Evolutionary conservation across 768 basidiomycete species (phyloP), one percentile per base, ranked within the genome.

Genomic region (Mrakia gelida): DNA sequence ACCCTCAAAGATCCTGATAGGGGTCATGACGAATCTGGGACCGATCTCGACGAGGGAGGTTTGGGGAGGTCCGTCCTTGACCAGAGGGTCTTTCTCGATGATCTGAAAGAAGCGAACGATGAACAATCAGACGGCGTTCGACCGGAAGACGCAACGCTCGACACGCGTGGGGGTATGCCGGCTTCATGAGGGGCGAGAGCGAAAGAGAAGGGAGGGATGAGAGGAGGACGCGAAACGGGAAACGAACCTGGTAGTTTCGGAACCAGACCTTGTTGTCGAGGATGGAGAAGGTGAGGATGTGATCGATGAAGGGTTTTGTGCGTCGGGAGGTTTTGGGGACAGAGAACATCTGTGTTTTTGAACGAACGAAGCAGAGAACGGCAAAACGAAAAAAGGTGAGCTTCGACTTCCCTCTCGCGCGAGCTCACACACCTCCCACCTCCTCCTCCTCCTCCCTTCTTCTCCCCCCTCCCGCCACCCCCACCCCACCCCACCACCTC

Each of bases 181-280:
- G n/a, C n/a, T n/a, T n/a, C n/a, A n/a, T n/a, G 54, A 7, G 2
- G 54, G 2, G 23, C 9, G 23, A 56, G 5, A 26, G 10, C 26
- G 23, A 56, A 21, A 1, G 26, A 23, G 26, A n/a, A 21, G 26
- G 30, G 63, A 11, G 4, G 62, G 30, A 15, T 70, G 38, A 61
- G 23, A 21, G 71, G n/a, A 71, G 30, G 56, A 30, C 32, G 26
- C 5, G 34, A 23, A 15, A 28, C 16, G 21, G 6, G 30, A 79
- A 61, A 82, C 87, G 80, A 77, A 95, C 94, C 89, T 99, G 97
- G 87, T 92, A 99, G 85, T 98, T 98, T 80, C 97, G 90, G 88
- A 98, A 98, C 97, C 97, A 99, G 80, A 98, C 94, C 84, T 97
- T 98, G 82, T 89, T 88, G 87, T 99, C 97, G 43, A 96, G 88